Conservation (phyloP, 2,329 filamentous ascomycete genomes). For the Xylaria sp. region DNA sequence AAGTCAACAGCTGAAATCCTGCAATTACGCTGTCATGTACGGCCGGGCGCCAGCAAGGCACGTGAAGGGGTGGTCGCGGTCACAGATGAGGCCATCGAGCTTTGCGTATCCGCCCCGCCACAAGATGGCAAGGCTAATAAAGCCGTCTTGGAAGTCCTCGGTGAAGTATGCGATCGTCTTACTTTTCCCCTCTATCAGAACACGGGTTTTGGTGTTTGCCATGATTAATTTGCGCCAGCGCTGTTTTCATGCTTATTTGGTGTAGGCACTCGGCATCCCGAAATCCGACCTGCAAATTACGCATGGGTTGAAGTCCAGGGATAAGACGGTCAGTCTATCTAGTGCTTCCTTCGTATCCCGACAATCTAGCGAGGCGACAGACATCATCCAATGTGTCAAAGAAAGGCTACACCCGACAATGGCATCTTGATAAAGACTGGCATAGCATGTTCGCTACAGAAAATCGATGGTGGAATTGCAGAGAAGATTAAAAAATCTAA, state of each 20-base stretch:
- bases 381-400: conserved; percentile 42
- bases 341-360: conserved; percentile 39
- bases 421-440: conserved; percentile 1
- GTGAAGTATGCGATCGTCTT: conserved; percentile 54
- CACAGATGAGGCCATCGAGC: conserved; percentile 66
- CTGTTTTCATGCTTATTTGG: conserved; percentile 9
- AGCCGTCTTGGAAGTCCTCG: conserved; percentile 71
- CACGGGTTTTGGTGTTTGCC: not conserved
- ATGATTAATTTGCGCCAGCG: not conserved
- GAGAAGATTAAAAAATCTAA: not conserved
- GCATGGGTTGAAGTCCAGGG: conserved; percentile 71
- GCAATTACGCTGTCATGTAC: conserved; percentile 73
- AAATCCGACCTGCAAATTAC: conserved; percentile 72
- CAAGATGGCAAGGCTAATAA: conserved; percentile 76
- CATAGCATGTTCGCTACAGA: not conserved
- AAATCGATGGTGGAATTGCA: not conserved
- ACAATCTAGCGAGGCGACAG: conserved; percentile 36
- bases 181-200: too few species aligned
- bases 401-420: conserved; percentile 38
- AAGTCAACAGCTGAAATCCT: conserved; percentile 58
- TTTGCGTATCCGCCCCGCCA: conserved; percentile 74
- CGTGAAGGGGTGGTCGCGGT: conserved; percentile 71
- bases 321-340: conserved; percentile 66
- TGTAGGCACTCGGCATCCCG: conserved; percentile 67
- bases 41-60: conserved; percentile 70